phyloP scores from a whole-genome alignment of 1,139 yeast species.

The Candida albicans region DNA sequence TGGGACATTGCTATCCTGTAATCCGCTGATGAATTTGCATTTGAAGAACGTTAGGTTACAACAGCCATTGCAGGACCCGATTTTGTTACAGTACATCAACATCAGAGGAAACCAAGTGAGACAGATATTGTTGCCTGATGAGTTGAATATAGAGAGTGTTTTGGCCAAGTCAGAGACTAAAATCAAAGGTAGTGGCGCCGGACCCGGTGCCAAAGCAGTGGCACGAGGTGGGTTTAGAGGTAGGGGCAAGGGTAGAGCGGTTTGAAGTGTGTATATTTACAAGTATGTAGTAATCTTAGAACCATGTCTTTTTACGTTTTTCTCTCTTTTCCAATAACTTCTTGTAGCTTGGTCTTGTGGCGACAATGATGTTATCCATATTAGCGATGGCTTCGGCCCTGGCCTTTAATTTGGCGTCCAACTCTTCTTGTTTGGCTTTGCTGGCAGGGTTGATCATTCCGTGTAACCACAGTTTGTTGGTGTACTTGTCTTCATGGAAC shows the following conservation, averaged over 20 bases:
- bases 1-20: conserved; percentile 66
- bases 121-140: conserved; percentile 83
- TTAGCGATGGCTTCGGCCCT: conserved; percentile 66
- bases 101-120: conserved; percentile 90
- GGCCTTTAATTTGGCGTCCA: conserved; percentile 58
- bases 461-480: conserved; percentile 66
- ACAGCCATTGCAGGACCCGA: conserved; percentile 70
- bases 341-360: conserved; percentile 62
- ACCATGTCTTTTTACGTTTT: conserved; percentile 36
- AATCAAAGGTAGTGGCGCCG: conserved; percentile 44
- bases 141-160: conserved; percentile 76
- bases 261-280: conserved; percentile 1
- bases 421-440: conserved; percentile 74
- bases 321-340: conserved; percentile 56
- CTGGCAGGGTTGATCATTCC: conserved; percentile 83
- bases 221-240: conserved; percentile 22
- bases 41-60: conserved; percentile 80
- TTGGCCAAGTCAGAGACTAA: conserved; percentile 47
- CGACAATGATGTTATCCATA: conserved; percentile 71
- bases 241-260: conserved; percentile 11
- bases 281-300: conserved; percentile 5
- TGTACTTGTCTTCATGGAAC: conserved; percentile 79
- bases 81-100: conserved; percentile 73
- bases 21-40: conserved; percentile 92
- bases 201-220: conserved; percentile 32